Base-by-base conservation (phyloP, 179 eudicot species). In the Beta macrorhiza region DNA sequence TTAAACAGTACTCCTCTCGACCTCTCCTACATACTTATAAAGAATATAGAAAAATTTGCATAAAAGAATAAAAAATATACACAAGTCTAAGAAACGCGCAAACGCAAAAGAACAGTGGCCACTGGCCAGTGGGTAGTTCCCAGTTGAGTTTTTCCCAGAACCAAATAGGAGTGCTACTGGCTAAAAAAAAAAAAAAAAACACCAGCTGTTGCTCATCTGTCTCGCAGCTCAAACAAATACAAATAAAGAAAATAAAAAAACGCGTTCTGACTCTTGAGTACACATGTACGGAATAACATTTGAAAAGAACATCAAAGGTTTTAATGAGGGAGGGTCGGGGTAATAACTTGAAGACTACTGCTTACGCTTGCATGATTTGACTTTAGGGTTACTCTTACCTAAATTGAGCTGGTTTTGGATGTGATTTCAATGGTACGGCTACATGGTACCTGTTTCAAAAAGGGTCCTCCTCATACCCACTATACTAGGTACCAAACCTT, bases 141-240 rank as follows among this genome's bases (percentile, higher is more conserved):
- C 42, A 37, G 42, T 1, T 37, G 42, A 37, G 42, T 37, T 37
- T 37, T 2, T 37, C 42, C 4, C 42, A 37, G 4, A 37, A 37
- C 42, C 42, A 37, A 37, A 37, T 37, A 37, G 42, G 42, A 37
- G 42, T 37, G 42, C 42, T 2, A 76, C n/a, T 62, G 59, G 59
- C 58, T 65, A 29, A 29, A 29, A 55, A 75, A 73, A 45, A 67
- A 72, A 65, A 11, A 1, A 47, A 68, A 13, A 44, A 63, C 63
- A 81, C 82, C 91, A 90, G 93, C 93, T 90, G 87, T 80, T 83
- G 85, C 85, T 80, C 58, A 67, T 79, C 91, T 90, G 93, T 74
- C 86, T 56, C 55, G 84, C 90, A 81, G 77, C 58, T 77, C 85
- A 57, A 49, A 49, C 53, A 37, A 29, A 29, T 29, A 25, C 25